phyloP scores from a whole-genome alignment of 2,329 filamentous ascomycete genomes.

The Aspergillus caelatus region DNA sequence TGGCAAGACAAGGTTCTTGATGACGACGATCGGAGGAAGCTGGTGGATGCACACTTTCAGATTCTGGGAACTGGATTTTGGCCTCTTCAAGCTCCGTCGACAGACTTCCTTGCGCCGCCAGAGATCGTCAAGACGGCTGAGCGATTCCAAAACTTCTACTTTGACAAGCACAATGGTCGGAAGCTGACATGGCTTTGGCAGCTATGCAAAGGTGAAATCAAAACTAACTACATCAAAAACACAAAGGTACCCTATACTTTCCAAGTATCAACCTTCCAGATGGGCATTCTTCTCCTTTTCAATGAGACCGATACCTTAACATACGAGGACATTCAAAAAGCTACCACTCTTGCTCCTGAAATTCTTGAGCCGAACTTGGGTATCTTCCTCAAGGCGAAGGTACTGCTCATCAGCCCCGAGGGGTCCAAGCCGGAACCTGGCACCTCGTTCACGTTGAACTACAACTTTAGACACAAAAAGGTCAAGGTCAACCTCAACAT shows the following conservation, averaged over 20 bases:
- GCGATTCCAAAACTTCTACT: conserved; percentile 88
- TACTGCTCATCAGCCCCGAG: conserved; percentile 72
- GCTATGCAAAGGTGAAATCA: conserved; percentile 94
- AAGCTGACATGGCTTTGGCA: conserved; percentile 99
- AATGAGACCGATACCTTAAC: conserved; percentile 85
- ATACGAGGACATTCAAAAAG: conserved; percentile 84
- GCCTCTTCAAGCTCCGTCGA: conserved; percentile 85
- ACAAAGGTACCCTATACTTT: conserved; percentile 93
- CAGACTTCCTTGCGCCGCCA: conserved; percentile 82
- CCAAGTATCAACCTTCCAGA: conserved; percentile 96
- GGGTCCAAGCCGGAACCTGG: conserved; percentile 76
- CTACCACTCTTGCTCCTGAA: conserved; percentile 78
- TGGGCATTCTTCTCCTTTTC: conserved; percentile 93
- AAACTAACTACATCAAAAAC: conserved; percentile 86
- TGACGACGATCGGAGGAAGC: conserved; percentile 65
- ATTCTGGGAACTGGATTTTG: conserved; percentile 97
- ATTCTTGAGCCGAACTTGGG: conserved; percentile 82
- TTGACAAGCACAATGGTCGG: conserved; percentile 92
- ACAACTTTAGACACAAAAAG: conserved; percentile 98
- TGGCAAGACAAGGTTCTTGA: conserved; percentile 69
- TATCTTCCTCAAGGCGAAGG: conserved; percentile 91
- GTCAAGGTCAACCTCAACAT: conserved; percentile 96
- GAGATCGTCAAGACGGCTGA: conserved; percentile 87
- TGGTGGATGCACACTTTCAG: conserved; percentile 85
- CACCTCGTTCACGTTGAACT: conserved; percentile 82